Base-by-base conservation (phyloP, 176 grass and related monocot species). In the Miscanthus lutarioriparius region DNA sequence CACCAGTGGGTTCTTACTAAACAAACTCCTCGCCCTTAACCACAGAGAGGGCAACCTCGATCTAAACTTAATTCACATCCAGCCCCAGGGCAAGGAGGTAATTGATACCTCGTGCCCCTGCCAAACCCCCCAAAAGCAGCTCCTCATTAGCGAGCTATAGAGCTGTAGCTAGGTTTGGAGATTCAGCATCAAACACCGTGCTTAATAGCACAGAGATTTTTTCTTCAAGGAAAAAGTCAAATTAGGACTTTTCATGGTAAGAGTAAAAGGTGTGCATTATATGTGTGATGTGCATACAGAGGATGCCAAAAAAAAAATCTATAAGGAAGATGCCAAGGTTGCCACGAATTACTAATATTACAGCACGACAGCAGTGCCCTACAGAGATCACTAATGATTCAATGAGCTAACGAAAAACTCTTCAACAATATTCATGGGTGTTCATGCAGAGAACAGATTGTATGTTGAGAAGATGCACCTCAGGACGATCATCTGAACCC, bases 401-500 rank as follows among this genome's bases (percentile, higher is more conserved):
- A 71, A 82, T 72, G 27, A 67, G 58, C 20, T 78, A 74, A 58
- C 27, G 16, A 74, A 44, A 82, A 82, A 30, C 44, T 67, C 4
- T 20, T 78, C 28, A 72, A 49, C 12, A 76, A 87, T 82, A 81
- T 58, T 58, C 41, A 75, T 74, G 63, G 8, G 68, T 47, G 41
- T 54, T 15, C 67, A 78, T 83, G 32, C 74, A 92, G 26, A 80
- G 35, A 76, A 84, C 19, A 70, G 36, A 87, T 36, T 10, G 37
- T 30, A 78, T 65, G 43, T 72, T 44, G 30, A 83, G 78, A 86
- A 74, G 69, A 59, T 15, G 78, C 90, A 98, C 96, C 96, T 98
- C 96, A 75, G 96, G 96, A 73, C 96, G 88, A 86, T 98, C 93
- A 83, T 98, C 96, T n/a, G 83, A 87, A 47, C 85, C 91, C 87